Conservation (phyloP, 2,329 filamentous ascomycete species). For the Nothomitra cinnamomea region DNA sequence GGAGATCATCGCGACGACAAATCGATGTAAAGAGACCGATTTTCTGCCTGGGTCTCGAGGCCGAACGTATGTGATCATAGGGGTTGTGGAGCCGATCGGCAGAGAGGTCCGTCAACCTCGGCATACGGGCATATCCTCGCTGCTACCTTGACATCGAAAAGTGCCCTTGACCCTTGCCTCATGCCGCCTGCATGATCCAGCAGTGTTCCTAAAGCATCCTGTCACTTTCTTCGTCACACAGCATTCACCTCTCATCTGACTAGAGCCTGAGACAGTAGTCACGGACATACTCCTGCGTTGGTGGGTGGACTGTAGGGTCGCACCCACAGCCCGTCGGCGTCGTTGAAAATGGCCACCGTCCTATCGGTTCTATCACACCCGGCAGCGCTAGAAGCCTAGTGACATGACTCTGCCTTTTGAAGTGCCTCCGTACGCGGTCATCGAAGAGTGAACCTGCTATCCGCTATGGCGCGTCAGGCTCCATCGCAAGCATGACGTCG, state of each 20-base stretch:
- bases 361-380: neutral
- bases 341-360: neutral
- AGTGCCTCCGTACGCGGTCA: too few species aligned
- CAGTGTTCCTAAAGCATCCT: neutral
- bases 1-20: neutral
- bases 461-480: neutral
- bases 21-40: neutral
- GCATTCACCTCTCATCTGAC: neutral
- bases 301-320: neutral
- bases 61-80: neutral
- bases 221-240: neutral
- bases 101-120: neutral
- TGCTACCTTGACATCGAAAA: too few species aligned
- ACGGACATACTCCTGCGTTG: neutral
- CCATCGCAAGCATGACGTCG: neutral
- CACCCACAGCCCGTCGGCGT: too few species aligned
- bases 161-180: neutral
- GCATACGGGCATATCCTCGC: neutral
- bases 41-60: neutral
- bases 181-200: neutral
- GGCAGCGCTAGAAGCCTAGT: neutral
- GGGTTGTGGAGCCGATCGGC: neutral
- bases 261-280: neutral
- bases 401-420: too few species aligned
- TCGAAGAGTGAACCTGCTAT: neutral